Percentiles rank a stretch among this genome's conserved stretches.
Evolutionary conservation across 768 basidiomycete genomes (phyloP).

Genomic region (Leccinum arenicola): DNA sequence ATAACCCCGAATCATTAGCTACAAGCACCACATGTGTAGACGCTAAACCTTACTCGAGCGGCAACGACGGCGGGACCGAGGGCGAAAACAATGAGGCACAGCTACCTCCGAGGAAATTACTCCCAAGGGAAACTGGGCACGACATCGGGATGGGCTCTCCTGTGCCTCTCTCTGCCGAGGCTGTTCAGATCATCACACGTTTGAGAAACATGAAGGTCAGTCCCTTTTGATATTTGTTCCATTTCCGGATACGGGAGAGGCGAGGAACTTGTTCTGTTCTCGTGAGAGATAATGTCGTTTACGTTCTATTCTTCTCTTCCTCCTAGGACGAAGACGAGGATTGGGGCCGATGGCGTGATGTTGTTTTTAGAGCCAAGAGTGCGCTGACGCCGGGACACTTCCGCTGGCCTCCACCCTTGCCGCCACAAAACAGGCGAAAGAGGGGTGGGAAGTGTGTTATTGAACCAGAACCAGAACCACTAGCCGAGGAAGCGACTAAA

Average conservation of each 20-base stretch:
- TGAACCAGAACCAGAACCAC: constrained; percentile 14
- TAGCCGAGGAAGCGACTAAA: constrained; percentile 1
- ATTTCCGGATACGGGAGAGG: not conserved
- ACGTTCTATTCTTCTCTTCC: not conserved
- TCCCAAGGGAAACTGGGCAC: constrained; percentile 82
- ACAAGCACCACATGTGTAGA: not conserved
- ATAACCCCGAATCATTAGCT: constrained; percentile 47
- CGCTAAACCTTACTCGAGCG: constrained; percentile 1
- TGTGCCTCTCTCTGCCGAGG: constrained; percentile 72
- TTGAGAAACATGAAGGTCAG: constrained; percentile 80
- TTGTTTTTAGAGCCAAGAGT: constrained; percentile 75
- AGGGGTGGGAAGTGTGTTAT: constrained; percentile 44
- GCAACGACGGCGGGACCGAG: not conserved
- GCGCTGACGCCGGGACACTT: constrained; percentile 39
- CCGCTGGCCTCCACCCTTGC: constrained; percentile 38
- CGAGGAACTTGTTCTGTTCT: not conserved
- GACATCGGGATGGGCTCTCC: constrained; percentile 90
- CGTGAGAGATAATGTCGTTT: constrained; percentile 1
- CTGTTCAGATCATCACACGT: constrained; percentile 73
- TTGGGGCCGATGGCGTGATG: constrained; percentile 85
- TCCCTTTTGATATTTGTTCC: not conserved
- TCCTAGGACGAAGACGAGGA: constrained; percentile 81
- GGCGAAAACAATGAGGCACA: not conserved
- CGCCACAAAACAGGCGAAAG: constrained; percentile 58
- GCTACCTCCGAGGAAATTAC: constrained; percentile 41